Evolutionary conservation across 805 yeast genomes (phyloP), one percentile per base, ranked within the genome.

Genomic region (Wickerhamiella musiphila): DNA sequence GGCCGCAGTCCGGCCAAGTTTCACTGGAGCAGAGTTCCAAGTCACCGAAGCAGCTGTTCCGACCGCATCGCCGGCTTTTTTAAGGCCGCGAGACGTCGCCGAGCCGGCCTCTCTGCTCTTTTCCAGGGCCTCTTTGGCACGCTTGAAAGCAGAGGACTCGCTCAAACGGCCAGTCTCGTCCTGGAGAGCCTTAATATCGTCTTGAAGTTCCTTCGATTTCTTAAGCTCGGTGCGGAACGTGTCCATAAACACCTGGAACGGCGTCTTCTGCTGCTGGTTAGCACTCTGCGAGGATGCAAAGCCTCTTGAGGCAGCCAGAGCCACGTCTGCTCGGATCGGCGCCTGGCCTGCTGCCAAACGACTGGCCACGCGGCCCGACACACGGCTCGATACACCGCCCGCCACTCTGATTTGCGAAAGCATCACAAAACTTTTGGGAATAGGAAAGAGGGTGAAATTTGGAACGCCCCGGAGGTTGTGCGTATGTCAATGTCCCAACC

Each of bases 161-260:
- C 93, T 81, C 53, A 90, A 67, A 46, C 83, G 72, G 25, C 94
- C 96, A 3, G 95, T 81, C 44, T 92, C 96, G 57, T 84, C 94
- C 52, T 82, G 93, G 34, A 90, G 65, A 11, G 94, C 93, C 56
- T 86, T 90, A 51, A 90, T 82, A 47, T 83, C 82, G 35, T 81
- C 83, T 49, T 84, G 92, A 38, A 90, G 66, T 53, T 90, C 96
- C 49, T 68, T 67, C 31, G 83, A 74, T 54, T 90, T 86, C 52
- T 77, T 73, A 74, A 94, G 84, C 58, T 90, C 99, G 37, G 66
- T 64, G 50, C 68, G 75, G 61, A 90, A 90, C 1, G 96, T 86
- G 40, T 90, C 92, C 42, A 82, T 71, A 54, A 90, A 90, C 35
- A 90, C 94, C 53, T 82, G 83, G 51, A 83, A 58, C 12, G 99